phyloP scores from a whole-genome alignment of 805 yeast species.

The Ogataea nitratoaversa region DNA sequence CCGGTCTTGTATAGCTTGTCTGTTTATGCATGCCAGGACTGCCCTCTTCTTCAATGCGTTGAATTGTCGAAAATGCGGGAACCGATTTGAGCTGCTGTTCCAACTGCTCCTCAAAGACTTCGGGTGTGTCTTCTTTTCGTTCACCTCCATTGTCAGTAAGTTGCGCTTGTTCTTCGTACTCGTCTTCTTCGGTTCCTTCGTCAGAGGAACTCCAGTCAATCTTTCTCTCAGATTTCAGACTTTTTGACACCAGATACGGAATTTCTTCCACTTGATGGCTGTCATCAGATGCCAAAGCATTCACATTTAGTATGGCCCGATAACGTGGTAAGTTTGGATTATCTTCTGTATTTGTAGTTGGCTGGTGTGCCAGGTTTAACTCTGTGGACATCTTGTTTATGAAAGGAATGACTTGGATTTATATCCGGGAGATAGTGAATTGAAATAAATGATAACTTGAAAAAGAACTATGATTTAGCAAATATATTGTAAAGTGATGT shows the following conservation, averaged over 20 bases:
- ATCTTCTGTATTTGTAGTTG: not conserved
- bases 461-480: not conserved
- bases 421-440: too few species aligned
- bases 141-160: not conserved
- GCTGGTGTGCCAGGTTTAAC: not conserved
- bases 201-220: conserved; percentile 11
- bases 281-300: conserved; percentile 20
- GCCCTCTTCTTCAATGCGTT: too few species aligned
- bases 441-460: too few species aligned
- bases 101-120: too few species aligned
- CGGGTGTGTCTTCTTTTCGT: not conserved
- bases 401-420: too few species aligned
- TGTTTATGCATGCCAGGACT: too few species aligned
- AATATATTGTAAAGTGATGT: not conserved
- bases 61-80: too few species aligned
- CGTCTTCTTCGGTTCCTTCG: conserved; percentile 7
- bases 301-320: conserved; percentile 27
- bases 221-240: not conserved
- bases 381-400: conserved; percentile 3
- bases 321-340: conserved; percentile 22
- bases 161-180: too few species aligned
- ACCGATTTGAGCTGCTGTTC: too few species aligned
- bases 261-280: conserved; percentile 3
- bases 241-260: conserved; percentile 2
- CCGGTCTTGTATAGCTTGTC: too few species aligned